Percentiles rank a stretch among this genome's conserved stretches.
Conservation (phyloP, 257 asterid genomes). For the Nicotiana obtusifolia region DNA sequence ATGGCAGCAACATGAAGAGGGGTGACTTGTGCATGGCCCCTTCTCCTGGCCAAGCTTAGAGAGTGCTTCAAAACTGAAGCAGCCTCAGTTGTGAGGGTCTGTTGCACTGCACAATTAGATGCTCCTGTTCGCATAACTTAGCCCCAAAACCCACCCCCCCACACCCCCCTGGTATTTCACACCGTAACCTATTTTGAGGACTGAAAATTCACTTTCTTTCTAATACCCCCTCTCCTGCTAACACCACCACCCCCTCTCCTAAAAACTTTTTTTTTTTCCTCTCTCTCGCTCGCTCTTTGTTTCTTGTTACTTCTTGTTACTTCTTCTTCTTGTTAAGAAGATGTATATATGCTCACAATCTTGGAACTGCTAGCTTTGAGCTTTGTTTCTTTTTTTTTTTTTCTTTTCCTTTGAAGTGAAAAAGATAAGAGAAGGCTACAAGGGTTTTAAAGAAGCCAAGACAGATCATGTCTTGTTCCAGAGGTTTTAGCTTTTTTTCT, state of each 20-base stretch:
- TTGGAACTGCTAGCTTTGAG: background rate
- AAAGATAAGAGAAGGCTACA: background rate
- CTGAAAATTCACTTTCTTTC: background rate
- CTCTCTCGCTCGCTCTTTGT: background rate
- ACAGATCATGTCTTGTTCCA: background rate
- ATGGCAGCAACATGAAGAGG: constrained; percentile 90
- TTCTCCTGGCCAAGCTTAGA: constrained; percentile 66
- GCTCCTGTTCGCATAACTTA: constrained; percentile 84
- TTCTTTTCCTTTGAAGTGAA: background rate
- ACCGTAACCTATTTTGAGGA: constrained; percentile 8
- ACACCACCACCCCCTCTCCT: background rate
- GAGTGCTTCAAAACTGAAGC: constrained; percentile 87
- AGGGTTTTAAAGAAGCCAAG: constrained; percentile 11
- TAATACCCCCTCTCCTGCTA: background rate
- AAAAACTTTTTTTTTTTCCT: background rate
- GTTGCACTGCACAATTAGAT: constrained; percentile 47
- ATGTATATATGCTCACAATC: background rate
- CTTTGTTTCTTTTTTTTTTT: background rate
- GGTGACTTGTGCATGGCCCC: constrained; percentile 88
- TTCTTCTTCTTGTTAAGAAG: background rate
- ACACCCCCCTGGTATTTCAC: constrained; percentile 21
- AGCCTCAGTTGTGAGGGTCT: constrained; percentile 90
- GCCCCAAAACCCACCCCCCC: constrained; percentile 46
- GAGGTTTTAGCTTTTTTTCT: constrained; percentile 6
- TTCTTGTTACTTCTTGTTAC: background rate